Conservation (phyloP, 495 filamentous ascomycete species). For the Cryomyces minteri region DNA sequence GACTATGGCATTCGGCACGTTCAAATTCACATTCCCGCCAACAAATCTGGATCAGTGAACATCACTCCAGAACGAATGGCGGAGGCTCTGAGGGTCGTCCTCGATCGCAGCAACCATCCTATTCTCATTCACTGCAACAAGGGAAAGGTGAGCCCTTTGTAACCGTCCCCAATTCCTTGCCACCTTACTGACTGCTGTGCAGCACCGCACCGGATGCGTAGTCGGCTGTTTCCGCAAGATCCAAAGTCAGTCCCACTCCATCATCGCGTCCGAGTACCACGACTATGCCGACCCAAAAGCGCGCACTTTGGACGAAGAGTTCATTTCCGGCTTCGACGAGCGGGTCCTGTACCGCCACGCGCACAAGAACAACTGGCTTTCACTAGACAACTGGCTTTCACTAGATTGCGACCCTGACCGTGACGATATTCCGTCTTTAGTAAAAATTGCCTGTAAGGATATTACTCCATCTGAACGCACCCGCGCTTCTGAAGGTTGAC, state of each 20-base stretch:
- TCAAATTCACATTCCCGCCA: conserved; percentile 54
- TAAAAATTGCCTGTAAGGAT: no score
- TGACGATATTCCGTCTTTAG: no score
- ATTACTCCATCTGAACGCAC: no score
- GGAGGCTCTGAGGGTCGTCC: conserved; percentile 41
- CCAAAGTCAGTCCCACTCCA: conserved; percentile 35
- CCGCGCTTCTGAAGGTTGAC: no score
- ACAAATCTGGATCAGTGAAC: conserved; percentile 38
- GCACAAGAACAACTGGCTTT: not conserved
- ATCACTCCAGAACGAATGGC: conserved; percentile 43
- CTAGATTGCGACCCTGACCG: no score
- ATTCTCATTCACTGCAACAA: conserved; percentile 79
- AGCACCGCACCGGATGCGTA: conserved; percentile 75
- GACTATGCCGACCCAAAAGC: conserved; percentile 46
- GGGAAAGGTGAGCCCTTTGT: conserved; percentile 39
- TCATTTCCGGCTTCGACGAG: conserved; percentile 30
- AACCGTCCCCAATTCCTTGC: not conserved
- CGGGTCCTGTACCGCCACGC: not conserved
- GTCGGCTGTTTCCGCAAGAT: conserved; percentile 52
- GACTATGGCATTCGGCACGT: conserved; percentile 44
- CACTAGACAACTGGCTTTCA: no score
- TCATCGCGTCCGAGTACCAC: conserved; percentile 48
- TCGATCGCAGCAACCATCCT: conserved; percentile 50
- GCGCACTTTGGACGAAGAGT: conserved; percentile 30
- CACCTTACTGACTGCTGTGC: not conserved